Percentiles rank a stretch among this genome's conserved stretches.
Evolutionary conservation across 2,329 filamentous ascomycete species (phyloP).

Genomic region (Boeremia exigua): DNA sequence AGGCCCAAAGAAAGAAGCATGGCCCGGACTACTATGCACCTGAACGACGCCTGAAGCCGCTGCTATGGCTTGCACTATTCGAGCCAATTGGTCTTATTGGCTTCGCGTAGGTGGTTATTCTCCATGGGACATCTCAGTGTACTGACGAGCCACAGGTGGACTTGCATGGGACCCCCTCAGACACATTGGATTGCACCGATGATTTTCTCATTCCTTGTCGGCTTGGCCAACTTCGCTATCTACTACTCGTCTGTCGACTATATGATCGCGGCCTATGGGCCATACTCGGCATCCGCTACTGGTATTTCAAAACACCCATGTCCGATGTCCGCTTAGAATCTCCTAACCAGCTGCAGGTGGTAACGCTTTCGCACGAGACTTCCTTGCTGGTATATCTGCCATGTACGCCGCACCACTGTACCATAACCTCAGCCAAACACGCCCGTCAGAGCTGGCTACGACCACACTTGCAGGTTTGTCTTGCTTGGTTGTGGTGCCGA

Average conservation of each 20-base stretch:
- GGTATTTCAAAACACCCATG: slow-evolving; percentile 55
- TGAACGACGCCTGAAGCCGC: slow-evolving; percentile 65
- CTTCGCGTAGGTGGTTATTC: slow-evolving; percentile 56
- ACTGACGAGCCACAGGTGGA: slow-evolving; percentile 53
- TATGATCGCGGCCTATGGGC: slow-evolving; percentile 76
- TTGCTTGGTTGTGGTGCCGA: slow-evolving; percentile 46
- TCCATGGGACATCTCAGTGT: background rate
- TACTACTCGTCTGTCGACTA: slow-evolving; percentile 81
- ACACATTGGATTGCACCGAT: slow-evolving; percentile 72
- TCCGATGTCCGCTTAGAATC: slow-evolving; percentile 66
- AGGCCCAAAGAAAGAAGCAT: slow-evolving; percentile 42
- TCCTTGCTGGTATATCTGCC: slow-evolving; percentile 73
- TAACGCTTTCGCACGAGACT: slow-evolving; percentile 75
- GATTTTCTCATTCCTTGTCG: slow-evolving; percentile 69
- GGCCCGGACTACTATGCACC: slow-evolving; percentile 62
- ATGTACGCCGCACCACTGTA: slow-evolving; percentile 68
- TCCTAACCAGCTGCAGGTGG: slow-evolving; percentile 63
- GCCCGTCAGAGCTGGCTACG: slow-evolving; percentile 58
- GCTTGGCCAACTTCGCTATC: slow-evolving; percentile 72
- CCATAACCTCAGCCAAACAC: slow-evolving; percentile 44
- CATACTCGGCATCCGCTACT: slow-evolving; percentile 75
- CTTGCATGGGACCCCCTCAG: slow-evolving; percentile 64
- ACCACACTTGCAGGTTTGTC: slow-evolving; percentile 61
- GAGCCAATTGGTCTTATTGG: slow-evolving; percentile 71
- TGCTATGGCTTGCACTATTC: slow-evolving; percentile 65